phyloP scores from a whole-genome alignment of 2,329 filamentous ascomycete species.

The Colletotrichum sp. region DNA sequence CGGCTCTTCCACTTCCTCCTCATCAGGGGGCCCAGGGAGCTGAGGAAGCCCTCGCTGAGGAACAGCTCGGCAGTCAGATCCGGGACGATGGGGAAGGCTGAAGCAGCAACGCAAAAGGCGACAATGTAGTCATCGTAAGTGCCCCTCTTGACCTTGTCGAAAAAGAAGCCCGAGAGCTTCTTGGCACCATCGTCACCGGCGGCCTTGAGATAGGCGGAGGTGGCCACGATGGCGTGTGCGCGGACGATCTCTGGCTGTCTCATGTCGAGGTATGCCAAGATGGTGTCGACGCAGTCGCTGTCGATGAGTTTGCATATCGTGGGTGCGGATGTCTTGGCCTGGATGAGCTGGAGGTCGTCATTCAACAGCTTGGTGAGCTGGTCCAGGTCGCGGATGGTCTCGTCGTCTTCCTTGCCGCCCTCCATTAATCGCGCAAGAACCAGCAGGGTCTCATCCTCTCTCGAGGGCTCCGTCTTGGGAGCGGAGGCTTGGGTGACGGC shows the following conservation, averaged over 20 bases:
- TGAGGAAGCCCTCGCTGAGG: slow-evolving; percentile 85
- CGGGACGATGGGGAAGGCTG: slow-evolving; percentile 85
- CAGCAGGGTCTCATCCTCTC: slow-evolving; percentile 73
- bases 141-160: slow-evolving; percentile 70
- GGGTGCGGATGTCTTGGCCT: slow-evolving; percentile 42
- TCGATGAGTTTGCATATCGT: slow-evolving; percentile 70
- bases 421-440: slow-evolving; percentile 90
- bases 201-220: slow-evolving; percentile 82
- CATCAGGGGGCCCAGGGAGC: slow-evolving; percentile 77
- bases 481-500: slow-evolving; percentile 34
- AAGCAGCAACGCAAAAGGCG: slow-evolving; percentile 90
- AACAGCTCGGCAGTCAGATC: slow-evolving; percentile 79
- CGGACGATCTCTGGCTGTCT: slow-evolving; percentile 75
- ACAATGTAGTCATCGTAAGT: slow-evolving; percentile 89
- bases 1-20: slow-evolving; percentile 81
- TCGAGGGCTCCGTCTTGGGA: slow-evolving; percentile 31
- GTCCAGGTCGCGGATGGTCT: slow-evolving; percentile 66
- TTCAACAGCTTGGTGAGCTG: slow-evolving; percentile 64
- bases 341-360: slow-evolving; percentile 50
- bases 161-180: slow-evolving; percentile 77
- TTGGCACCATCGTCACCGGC: slow-evolving; percentile 73
- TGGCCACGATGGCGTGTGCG: slow-evolving; percentile 81
- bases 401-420: slow-evolving; percentile 81
- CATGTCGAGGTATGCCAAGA: slow-evolving; percentile 87
- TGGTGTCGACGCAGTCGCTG: slow-evolving; percentile 78